These are phyloP conservation scores for Ophiostoma novo-ulmi DNA, from an alignment of 2,329 filamentous ascomycete genomes.

Conservation along the genomic window DNA sequence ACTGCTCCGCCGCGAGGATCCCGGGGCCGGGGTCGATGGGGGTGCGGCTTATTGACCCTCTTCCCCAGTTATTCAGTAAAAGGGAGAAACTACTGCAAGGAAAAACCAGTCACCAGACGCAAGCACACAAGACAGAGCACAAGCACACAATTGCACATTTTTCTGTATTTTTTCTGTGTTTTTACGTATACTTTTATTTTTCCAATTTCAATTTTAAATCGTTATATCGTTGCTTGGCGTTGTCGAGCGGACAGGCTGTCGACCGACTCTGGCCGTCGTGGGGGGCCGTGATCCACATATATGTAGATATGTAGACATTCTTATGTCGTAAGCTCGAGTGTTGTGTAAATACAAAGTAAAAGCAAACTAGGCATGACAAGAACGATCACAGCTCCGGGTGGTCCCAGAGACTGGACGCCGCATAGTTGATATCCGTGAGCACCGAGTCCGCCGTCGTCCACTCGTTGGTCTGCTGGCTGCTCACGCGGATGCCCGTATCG, in stretches of 20 bases:
- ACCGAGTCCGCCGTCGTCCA: conserved; percentile 27
- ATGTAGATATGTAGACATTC: not conserved
- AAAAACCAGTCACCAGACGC: not conserved
- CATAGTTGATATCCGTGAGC: conserved; percentile 26
- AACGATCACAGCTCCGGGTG: conserved; percentile 15
- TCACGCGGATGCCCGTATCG: conserved; percentile 26
- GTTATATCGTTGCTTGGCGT: not conserved
- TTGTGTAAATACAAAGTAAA: not conserved
- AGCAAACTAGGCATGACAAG: too few relatives aligned
- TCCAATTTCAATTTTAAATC: not conserved
- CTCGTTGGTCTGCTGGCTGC: conserved; percentile 22
- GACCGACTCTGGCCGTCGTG: not conserved
- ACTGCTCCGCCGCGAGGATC: conserved; percentile 6
- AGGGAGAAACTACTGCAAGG: not conserved
- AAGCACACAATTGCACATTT: not conserved
- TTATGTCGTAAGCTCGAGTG: too few relatives aligned
- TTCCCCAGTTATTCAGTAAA: not conserved
- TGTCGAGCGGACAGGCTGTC: not conserved
- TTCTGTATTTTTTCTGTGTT: not conserved
- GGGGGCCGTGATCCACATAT: not conserved
- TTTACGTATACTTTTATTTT: not conserved
- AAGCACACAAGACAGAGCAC: not conserved
- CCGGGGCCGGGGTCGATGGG: not conserved
- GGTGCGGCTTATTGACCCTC: conserved; percentile 5
- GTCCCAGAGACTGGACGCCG: conserved; percentile 26